Conservation (phyloP, 2,329 filamentous ascomycete species). For the Penicillium fuscoglaucum region DNA sequence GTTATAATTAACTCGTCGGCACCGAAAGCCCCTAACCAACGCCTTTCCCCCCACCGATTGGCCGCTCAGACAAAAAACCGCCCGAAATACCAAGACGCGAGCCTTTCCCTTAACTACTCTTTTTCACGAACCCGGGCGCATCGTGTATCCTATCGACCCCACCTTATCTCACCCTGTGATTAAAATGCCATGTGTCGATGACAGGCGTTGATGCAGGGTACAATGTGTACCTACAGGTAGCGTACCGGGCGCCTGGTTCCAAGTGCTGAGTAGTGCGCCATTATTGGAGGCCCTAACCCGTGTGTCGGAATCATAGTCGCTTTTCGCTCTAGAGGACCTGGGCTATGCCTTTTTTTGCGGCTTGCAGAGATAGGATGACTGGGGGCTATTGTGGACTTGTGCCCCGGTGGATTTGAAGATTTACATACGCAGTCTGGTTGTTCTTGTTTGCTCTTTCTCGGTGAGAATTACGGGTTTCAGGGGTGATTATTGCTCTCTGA, state of each 20-base stretch:
- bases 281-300: background rate
- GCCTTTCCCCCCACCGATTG: conserved; percentile 6
- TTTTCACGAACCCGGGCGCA: conserved; percentile 18
- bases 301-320: background rate
- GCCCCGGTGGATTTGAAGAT: background rate
- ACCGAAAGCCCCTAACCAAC: background rate
- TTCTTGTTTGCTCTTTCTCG: background rate
- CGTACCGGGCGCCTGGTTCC: background rate
- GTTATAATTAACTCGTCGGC: conserved; percentile 4
- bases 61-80: conserved; percentile 1
- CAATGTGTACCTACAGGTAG: background rate
- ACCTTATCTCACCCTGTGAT: background rate
- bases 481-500: background rate
- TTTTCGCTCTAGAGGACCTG: background rate
- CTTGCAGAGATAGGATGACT: background rate
- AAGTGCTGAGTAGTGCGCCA: background rate
- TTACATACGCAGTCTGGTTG: background rate
- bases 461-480: background rate
- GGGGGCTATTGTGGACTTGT: conserved; percentile 3
- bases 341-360: conserved; percentile 1
- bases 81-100: conserved; percentile 22
- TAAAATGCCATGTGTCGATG: background rate
- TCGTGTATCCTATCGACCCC: background rate
- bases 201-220: background rate
- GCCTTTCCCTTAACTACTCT: conserved; percentile 24